Evolutionary conservation across 2,329 filamentous ascomycete genomes (phyloP).

Genomic region (Penicillium digitatum): DNA sequence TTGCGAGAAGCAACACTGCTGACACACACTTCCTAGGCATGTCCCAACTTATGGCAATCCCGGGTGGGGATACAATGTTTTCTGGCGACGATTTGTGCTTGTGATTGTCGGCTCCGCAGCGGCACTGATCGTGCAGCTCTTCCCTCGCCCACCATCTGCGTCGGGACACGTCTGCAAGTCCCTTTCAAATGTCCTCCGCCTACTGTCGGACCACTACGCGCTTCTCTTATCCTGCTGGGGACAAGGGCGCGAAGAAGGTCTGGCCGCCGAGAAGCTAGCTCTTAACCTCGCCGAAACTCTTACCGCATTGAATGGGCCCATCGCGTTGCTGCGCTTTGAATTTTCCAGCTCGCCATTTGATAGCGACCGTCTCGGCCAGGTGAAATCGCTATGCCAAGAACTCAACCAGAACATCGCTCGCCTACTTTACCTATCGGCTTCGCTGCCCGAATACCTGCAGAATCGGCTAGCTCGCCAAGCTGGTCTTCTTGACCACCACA

Average conservation of each 20-base stretch:
- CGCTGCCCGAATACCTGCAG: slow-evolving; percentile 41
- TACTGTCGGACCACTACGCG: slow-evolving; percentile 49
- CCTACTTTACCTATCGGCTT: slow-evolving; percentile 34
- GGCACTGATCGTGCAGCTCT: slow-evolving; percentile 46
- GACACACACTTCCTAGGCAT: slow-evolving; percentile 28
- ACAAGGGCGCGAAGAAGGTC: slow-evolving; percentile 22
- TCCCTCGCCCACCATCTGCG: slow-evolving; percentile 48
- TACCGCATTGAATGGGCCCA: slow-evolving; percentile 32
- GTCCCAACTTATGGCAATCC: slow-evolving; percentile 46
- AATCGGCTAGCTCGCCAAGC: slow-evolving; percentile 36
- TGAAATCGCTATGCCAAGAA: slow-evolving; percentile 33
- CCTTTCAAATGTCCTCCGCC: slow-evolving; percentile 44
- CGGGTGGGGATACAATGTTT: slow-evolving; percentile 47
- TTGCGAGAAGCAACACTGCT: neutral
- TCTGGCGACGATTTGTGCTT: slow-evolving; percentile 46
- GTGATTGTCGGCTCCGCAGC: slow-evolving; percentile 47
- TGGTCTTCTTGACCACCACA: slow-evolving; percentile 44
- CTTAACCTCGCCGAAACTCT: slow-evolving; percentile 35
- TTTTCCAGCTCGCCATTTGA: slow-evolving; percentile 41
- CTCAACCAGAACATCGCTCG: slow-evolving; percentile 35
- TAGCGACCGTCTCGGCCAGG: slow-evolving; percentile 29
- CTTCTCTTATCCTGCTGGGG: slow-evolving; percentile 48
- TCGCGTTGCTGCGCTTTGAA: slow-evolving; percentile 37
- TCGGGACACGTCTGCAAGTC: slow-evolving; percentile 45
- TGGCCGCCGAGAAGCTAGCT: slow-evolving; percentile 31